A percentile compares a stretch with the other conserved stretches of the same genome.
Conservation (phyloP, 768 basidiomycete species). For the Leucosporidium yakuticum region DNA sequence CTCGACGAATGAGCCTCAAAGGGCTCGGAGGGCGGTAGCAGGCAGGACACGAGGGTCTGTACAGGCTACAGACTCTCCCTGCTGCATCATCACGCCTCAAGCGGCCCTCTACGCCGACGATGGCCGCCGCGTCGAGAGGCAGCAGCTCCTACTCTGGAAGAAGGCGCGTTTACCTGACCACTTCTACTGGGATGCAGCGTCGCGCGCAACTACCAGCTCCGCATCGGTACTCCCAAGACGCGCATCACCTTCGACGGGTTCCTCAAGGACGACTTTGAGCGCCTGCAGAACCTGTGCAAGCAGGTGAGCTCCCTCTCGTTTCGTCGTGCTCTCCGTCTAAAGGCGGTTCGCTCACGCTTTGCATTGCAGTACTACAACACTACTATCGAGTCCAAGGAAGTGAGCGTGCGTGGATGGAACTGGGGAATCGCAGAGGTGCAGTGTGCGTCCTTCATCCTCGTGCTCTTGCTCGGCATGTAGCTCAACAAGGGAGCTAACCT, state of each 20-base stretch:
- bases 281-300: constrained; percentile 69
- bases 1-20: constrained; percentile 3
- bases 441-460: constrained; percentile 50
- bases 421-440: constrained; percentile 95
- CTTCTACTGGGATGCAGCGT: constrained; percentile 48
- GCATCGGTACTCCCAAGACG: constrained; percentile 69
- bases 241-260: constrained; percentile 92
- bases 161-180: too few relatives aligned
- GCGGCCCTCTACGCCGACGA: neutral
- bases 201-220: constrained; percentile 83
- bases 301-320: constrained; percentile 38
- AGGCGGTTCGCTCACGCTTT: neutral
- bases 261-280: constrained; percentile 76
- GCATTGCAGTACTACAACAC: constrained; percentile 62
- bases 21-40: too few relatives aligned
- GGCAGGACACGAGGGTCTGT: too few relatives aligned
- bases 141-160: too few relatives aligned
- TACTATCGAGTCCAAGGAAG: constrained; percentile 76
- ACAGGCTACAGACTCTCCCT: too few relatives aligned
- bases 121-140: too few relatives aligned
- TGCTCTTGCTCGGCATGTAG: neutral
- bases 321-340: too few relatives aligned
- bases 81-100: neutral
- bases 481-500: neutral
- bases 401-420: constrained; percentile 92